Conservation (phyloP, 129 eudicot genomes). For the Solidago caesia region DNA sequence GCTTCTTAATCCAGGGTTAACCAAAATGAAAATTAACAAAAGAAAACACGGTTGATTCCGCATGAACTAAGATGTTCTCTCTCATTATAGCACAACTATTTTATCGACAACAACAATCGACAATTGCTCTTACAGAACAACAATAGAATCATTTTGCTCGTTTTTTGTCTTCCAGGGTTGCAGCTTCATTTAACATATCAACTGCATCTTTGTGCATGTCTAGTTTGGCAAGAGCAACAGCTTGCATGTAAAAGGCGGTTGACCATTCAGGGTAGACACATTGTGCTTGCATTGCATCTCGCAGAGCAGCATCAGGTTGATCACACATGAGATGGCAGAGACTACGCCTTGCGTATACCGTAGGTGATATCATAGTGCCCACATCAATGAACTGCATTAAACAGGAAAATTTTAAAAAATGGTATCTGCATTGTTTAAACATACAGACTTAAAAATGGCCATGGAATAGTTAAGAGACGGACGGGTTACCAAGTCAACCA, state of each 20-base stretch:
- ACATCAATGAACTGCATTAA: slow-evolving; percentile 76
- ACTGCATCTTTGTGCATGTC: slow-evolving; percentile 96
- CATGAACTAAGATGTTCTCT: not conserved
- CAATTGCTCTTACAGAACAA: not conserved
- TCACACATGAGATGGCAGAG: slow-evolving; percentile 89
- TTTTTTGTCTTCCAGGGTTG: slow-evolving; percentile 77
- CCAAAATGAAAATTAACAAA: slow-evolving; percentile 20
- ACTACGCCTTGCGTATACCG: slow-evolving; percentile 82
- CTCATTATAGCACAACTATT: slow-evolving; percentile 15
- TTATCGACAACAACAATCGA: slow-evolving; percentile 16
- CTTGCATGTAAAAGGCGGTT: slow-evolving; percentile 94
- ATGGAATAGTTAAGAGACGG: too few relatives aligned
- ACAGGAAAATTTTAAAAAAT: not conserved
- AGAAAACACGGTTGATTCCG: slow-evolving; percentile 13
- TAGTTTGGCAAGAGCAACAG: slow-evolving; percentile 88
- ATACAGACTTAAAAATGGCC: not conserved
- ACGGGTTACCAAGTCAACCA: not conserved
- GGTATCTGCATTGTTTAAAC: not conserved
- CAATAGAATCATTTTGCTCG: slow-evolving; percentile 40
- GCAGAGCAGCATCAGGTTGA: slow-evolving; percentile 85
- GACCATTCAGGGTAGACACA: slow-evolving; percentile 96
- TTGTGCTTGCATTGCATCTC: slow-evolving; percentile 98
- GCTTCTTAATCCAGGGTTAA: slow-evolving; percentile 26
- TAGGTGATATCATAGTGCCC: slow-evolving; percentile 92
- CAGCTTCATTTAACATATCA: slow-evolving; percentile 92